Conservation (phyloP, 2,329 filamentous ascomycete species). For the Bipolaris cookei region DNA sequence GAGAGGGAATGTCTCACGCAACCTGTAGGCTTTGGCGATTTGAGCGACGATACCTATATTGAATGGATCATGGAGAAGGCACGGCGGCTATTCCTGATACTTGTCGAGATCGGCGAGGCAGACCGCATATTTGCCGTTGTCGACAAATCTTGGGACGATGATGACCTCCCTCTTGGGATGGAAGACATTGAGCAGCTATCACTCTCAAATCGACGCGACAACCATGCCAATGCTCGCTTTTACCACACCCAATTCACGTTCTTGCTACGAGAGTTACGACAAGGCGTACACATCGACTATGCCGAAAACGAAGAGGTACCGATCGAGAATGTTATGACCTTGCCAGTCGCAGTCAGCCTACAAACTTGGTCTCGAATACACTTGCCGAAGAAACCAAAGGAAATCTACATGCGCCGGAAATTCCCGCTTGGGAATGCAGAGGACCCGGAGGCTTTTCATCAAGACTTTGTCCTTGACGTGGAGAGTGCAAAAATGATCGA, state of each 20-base stretch:
- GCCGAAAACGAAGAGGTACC: constrained; percentile 72
- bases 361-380: constrained; percentile 66
- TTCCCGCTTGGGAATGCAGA: constrained; percentile 58
- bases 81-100: constrained; percentile 72
- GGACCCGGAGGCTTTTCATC: constrained; percentile 37
- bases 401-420: constrained; percentile 64
- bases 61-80: constrained; percentile 77
- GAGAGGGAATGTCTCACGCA: constrained; percentile 68
- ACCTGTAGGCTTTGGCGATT: constrained; percentile 70
- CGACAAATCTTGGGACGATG: constrained; percentile 78
- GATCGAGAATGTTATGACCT: constrained; percentile 68
- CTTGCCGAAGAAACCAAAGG: constrained; percentile 66
- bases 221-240: constrained; percentile 71
- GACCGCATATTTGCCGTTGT: constrained; percentile 78
- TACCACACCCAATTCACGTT: constrained; percentile 74
- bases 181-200: constrained; percentile 70
- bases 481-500: constrained; percentile 64
- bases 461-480: constrained; percentile 67
- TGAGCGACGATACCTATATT: constrained; percentile 77
- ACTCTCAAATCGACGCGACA: constrained; percentile 65
- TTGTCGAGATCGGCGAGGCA: constrained; percentile 71
- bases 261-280: constrained; percentile 67
- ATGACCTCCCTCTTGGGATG: constrained; percentile 71
- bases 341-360: constrained; percentile 56
- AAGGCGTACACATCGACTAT: constrained; percentile 68